Evolutionary conservation across 768 basidiomycete genomes (phyloP).

Genomic region (Tylopilus sp.): DNA sequence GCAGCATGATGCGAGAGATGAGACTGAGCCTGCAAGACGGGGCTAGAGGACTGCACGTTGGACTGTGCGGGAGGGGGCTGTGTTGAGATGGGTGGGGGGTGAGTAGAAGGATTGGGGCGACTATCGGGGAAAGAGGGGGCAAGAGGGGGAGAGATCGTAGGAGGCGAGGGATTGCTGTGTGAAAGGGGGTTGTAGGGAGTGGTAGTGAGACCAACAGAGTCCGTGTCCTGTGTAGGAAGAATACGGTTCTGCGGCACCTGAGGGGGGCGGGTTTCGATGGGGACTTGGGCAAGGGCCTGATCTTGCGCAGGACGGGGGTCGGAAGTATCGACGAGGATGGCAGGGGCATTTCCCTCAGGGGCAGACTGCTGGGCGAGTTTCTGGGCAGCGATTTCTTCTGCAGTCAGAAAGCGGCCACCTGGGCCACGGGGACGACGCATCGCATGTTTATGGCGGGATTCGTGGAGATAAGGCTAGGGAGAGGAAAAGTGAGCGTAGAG

Average conservation of each 20-base stretch:
- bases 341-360: conserved; percentile 18
- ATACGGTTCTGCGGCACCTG: conserved; percentile 17
- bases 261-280: conserved; percentile 11
- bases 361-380: conserved; percentile 41
- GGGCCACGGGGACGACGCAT: conserved; percentile 97
- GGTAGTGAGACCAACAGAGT: conserved; percentile 8
- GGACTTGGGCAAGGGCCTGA: not conserved
- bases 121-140: conserved; percentile 19
- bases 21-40: conserved; percentile 12
- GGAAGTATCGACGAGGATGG: conserved; percentile 18
- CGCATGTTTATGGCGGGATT: conserved; percentile 96
- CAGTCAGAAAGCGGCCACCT: conserved; percentile 95
- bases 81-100: conserved; percentile 15
- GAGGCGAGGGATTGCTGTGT: conserved; percentile 23
- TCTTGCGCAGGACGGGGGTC: conserved; percentile 13
- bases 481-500: conserved; percentile 7
- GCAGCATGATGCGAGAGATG: conserved; percentile 24
- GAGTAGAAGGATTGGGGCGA: conserved; percentile 11
- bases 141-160: conserved; percentile 19
- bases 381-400: conserved; percentile 89
- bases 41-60: conserved; percentile 17
- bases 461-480: conserved; percentile 90
- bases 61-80: conserved; percentile 25
- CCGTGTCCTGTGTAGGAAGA: conserved; percentile 17
- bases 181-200: conserved; percentile 16